Percentiles rank a stretch among this genome's conserved stretches.
phyloP scores from a whole-genome alignment of 768 basidiomycete genomes.

The Phlegmacium glaucopus region DNA sequence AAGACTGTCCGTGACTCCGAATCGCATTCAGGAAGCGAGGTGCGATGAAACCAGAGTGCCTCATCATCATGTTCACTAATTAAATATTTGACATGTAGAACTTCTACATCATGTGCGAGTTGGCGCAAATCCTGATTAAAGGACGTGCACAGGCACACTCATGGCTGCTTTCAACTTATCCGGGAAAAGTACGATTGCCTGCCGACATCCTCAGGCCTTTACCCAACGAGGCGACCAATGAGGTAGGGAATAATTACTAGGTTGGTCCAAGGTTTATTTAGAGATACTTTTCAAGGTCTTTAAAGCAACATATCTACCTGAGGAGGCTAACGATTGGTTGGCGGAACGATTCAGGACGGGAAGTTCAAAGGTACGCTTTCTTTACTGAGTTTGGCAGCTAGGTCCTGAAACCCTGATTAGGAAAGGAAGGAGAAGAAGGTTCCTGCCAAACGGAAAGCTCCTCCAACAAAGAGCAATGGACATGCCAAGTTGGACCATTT shows the following conservation, averaged over 20 bases:
- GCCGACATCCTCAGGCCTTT: constrained; percentile 76
- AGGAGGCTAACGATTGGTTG: constrained; percentile 56
- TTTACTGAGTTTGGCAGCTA: constrained; percentile 1
- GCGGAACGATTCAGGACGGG: constrained; percentile 40
- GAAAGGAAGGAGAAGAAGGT: constrained; percentile 34
- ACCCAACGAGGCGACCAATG: constrained; percentile 62
- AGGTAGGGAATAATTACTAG: constrained; percentile 36
- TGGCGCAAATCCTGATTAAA: constrained; percentile 86
- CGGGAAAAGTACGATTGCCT: constrained; percentile 77
- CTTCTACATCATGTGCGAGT: constrained; percentile 82
- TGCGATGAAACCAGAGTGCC: constrained; percentile 23
- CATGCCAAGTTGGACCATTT: constrained; percentile 40
- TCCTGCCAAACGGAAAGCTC: constrained; percentile 53
- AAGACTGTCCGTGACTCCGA: constrained; percentile 87
- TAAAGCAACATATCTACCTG: constrained; percentile 66
- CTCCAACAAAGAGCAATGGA: constrained; percentile 41
- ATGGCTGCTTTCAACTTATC: constrained; percentile 79
- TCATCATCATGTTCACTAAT: background rate
- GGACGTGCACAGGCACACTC: constrained; percentile 56
- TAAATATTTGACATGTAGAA: constrained; percentile 59
- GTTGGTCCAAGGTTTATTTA: background rate
- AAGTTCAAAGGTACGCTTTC: constrained; percentile 28
- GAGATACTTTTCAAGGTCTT: constrained; percentile 43
- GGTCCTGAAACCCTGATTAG: constrained; percentile 21
- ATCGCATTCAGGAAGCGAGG: constrained; percentile 67